These are phyloP conservation scores for Nidula microcarpa DNA, from an alignment of 768 basidiomycete genomes.

Conservation along the genomic window DNA sequence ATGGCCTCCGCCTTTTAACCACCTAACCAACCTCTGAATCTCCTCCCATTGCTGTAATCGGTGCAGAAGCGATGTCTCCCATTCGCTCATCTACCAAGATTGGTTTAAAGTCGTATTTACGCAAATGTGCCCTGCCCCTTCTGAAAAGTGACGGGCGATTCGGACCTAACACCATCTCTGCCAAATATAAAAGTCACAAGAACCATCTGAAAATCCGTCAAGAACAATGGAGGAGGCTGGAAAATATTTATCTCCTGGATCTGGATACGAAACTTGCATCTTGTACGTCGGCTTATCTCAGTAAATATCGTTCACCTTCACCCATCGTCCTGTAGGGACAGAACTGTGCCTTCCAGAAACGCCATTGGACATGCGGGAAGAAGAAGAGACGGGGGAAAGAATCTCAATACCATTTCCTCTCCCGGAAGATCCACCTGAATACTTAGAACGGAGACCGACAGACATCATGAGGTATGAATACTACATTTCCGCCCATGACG, in stretches of 20 bases:
- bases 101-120: slow-evolving; percentile 32
- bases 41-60: no score
- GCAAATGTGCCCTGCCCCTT: slow-evolving; percentile 39
- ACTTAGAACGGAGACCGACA: background rate
- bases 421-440: background rate
- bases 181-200: slow-evolving; percentile 42
- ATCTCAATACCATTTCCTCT: background rate
- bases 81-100: no score
- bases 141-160: slow-evolving; percentile 7
- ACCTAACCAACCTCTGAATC: no score
- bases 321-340: background rate
- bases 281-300: background rate
- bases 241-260: slow-evolving; percentile 37
- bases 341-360: background rate
- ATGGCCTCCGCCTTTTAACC: no score
- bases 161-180: slow-evolving; percentile 18
- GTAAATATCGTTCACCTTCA: background rate
- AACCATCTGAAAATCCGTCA: slow-evolving; percentile 42
- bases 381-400: background rate
- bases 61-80: no score
- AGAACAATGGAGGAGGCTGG: slow-evolving; percentile 49
- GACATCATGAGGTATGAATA: background rate
- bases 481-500: background rate
- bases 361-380: background rate
- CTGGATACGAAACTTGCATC: slow-evolving; percentile 27